Percentiles rank a stretch among this genome's conserved stretches.
Evolutionary conservation across 2,329 filamentous ascomycete species (phyloP).

Genomic region (Lasiodiplodia sp.): DNA sequence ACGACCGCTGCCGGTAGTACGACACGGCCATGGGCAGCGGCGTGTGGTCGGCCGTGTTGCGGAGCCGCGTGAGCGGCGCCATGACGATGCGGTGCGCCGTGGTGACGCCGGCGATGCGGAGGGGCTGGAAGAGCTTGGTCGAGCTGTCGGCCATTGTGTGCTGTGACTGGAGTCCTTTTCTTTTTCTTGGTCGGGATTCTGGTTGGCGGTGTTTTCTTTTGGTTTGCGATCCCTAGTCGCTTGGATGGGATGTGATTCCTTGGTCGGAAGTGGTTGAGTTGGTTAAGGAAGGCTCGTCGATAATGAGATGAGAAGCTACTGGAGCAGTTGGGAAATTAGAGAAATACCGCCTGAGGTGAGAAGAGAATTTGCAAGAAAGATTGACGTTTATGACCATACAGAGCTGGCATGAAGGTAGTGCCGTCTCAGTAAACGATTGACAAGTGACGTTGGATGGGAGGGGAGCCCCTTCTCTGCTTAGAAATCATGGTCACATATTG

Average conservation of each 20-base stretch:
- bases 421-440: not conserved
- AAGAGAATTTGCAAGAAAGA: not conserved
- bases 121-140: constrained; percentile 37
- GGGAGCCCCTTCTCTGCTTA: not conserved
- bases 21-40: constrained; percentile 52
- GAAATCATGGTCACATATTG: not conserved
- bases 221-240: not conserved
- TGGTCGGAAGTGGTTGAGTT: not conserved
- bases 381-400: not conserved
- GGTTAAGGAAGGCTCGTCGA: not conserved
- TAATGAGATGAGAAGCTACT: not conserved
- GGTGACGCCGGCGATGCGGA: constrained; percentile 33
- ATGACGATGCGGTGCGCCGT: constrained; percentile 39
- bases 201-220: not conserved
- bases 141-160: not conserved
- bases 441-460: not conserved
- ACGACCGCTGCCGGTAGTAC: constrained; percentile 64
- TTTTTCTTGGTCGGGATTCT: not conserved
- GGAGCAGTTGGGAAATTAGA: not conserved
- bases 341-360: not conserved
- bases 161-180: not conserved
- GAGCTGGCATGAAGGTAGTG: not conserved
- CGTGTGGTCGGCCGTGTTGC: constrained; percentile 56
- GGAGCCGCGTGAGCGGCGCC: constrained; percentile 47
- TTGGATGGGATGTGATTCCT: not conserved